Evolutionary conservation across 2,329 filamentous ascomycete genomes (phyloP).

Genomic region (Alternaria viburni): DNA sequence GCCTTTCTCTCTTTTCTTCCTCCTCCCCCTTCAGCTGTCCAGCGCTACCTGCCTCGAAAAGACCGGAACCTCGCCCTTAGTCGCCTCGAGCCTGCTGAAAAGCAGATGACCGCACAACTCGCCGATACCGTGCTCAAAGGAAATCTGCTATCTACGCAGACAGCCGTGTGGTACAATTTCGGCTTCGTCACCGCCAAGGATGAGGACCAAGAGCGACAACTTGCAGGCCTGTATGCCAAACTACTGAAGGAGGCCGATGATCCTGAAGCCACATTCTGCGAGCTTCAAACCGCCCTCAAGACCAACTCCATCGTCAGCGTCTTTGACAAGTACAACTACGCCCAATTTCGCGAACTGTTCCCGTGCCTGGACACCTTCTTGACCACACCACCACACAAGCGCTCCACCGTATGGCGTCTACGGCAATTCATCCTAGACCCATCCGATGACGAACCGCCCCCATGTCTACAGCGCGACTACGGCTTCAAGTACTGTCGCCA

Average conservation of each 20-base stretch:
- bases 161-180: conserved; percentile 19
- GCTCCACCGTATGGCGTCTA: conserved; percentile 19
- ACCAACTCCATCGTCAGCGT: conserved; percentile 1
- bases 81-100: no score
- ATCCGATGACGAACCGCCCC: conserved; percentile 7
- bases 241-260: conserved; percentile 6
- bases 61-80: no score
- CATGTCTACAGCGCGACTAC: conserved; percentile 23
- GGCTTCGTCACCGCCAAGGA: conserved; percentile 19
- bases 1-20: no score
- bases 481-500: conserved; percentile 19
- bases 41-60: no score
- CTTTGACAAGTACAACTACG: conserved; percentile 11
- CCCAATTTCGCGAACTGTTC: background rate
- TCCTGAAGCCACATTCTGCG: conserved; percentile 3
- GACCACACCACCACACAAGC: background rate
- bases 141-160: no score
- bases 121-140: no score
- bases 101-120: no score
- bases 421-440: conserved; percentile 21
- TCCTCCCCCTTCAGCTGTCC: no score
- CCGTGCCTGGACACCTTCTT: conserved; percentile 22
- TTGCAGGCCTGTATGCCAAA: conserved; percentile 15
- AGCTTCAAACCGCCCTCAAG: conserved; percentile 14
- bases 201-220: conserved; percentile 1